Percentiles rank a stretch among this genome's conserved stretches.
Conservation (phyloP, 441 rosid species). For the Gossypium schwendimanii region DNA sequence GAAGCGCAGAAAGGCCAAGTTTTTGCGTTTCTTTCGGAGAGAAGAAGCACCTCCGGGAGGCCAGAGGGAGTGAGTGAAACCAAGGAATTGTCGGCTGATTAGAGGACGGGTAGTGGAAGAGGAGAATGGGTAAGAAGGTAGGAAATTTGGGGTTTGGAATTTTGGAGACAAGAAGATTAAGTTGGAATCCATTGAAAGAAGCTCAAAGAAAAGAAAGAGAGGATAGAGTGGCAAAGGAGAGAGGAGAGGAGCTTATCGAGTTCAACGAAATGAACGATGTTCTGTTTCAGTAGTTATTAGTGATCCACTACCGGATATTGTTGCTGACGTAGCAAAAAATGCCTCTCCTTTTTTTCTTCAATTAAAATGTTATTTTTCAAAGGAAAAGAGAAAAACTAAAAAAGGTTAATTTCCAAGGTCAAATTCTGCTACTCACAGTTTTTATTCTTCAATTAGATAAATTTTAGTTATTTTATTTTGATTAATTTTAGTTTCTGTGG, state of each 20-base stretch:
- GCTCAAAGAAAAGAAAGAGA: not conserved
- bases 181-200: slow-evolving; percentile 31
- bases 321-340: slow-evolving; percentile 24
- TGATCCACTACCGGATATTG: slow-evolving; percentile 16
- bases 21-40: slow-evolving; percentile 24
- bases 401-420: too few species aligned
- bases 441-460: too few species aligned
- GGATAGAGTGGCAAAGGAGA: slow-evolving; percentile 1
- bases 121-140: slow-evolving; percentile 28
- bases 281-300: not conserved
- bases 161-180: slow-evolving; percentile 28
- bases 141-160: slow-evolving; percentile 31
- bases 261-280: not conserved
- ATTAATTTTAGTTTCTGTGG: too few species aligned
- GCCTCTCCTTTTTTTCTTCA: not conserved
- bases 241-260: slow-evolving; percentile 14
- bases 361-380: too few species aligned
- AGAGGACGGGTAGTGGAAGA: slow-evolving; percentile 27
- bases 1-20: slow-evolving; percentile 16
- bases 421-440: too few species aligned
- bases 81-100: slow-evolving; percentile 43
- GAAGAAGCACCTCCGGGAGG: slow-evolving; percentile 35
- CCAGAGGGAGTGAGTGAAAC: slow-evolving; percentile 36
- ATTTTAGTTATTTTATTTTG: too few species aligned
- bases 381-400: too few species aligned